Base-by-base conservation (phyloP, 768 basidiomycete species). In the Tulasnella calospora region DNA sequence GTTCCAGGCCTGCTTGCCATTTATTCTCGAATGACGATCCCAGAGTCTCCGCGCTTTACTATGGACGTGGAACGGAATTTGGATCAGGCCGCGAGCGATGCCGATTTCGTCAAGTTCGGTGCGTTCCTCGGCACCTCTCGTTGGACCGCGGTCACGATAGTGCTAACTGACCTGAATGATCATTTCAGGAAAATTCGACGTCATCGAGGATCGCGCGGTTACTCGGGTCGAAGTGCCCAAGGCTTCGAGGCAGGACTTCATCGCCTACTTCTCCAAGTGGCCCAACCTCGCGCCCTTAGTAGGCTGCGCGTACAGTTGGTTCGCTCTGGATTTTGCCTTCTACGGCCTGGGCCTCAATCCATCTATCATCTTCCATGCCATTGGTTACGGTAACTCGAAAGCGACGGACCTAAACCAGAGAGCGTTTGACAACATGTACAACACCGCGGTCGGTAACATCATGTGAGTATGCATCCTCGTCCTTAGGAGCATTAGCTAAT, bases 401-500 rank as follows among this genome's bases (percentile, higher is more conserved):
- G 40, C 27, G 19, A 19, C 15, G 17, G 15, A 76, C 35, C 75
- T 70, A 17, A 76, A 78, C 35, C 79, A 82, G 69, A 40, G 74
- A 15, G 80, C 80, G 57, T 79, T 82, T n/a, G 83, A 81, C 71
- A 82, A 83, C 10, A 79, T 85, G 35, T 81, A 83, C 81, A 84
- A 85, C 79, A 81, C 81, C 69, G 81, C 82, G 15, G 82, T 84
- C 51, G 94, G 93, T 19, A 94, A 94, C 84, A 82, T 80, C 51
- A 82, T 82, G 70, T 74, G 57, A 27, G 77, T 23, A 21, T 40
- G 0, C 27, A 23, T 19, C n/a, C 33, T 33, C 46, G 77, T 36
- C 70, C 78, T 47, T 78, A 5, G 33, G 36, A 21, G 71, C 36
- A 27, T 10, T 17, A 44, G 5, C 71, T 72, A 72, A 72, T 23